Base-by-base conservation (phyloP, 805 yeast species). In the Candida broadrunensis region DNA sequence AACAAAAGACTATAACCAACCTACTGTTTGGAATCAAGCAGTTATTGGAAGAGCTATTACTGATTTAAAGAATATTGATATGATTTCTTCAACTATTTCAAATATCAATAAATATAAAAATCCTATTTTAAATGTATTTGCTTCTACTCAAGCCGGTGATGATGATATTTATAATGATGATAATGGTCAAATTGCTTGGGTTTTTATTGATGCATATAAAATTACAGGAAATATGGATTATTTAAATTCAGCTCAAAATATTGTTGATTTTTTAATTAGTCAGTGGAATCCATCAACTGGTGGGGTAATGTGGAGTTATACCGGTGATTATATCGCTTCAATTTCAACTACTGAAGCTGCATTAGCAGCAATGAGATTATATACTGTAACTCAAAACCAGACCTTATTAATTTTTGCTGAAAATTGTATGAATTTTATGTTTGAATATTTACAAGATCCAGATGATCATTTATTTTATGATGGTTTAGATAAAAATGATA, bases 311-410 rank as follows among this genome's bases (percentile, higher is more conserved):
- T 60, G 65, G 65, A 40, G 48, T 15, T 50, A 50, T 31, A 39
- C 49, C 3, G 42, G 38, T 9, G 44, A 42, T n/a, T 60, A 60
- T 34, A 45, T 58, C 18, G 60, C 65, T 8, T 56, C 65, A 13
- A 60, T 60, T 29, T 58, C 64, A 5, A 55, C 61, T 7, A 47
- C 51, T 12, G 65, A 60, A 42, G 55, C 58, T 1, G 63, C 60
- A 4, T 47, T 60, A 24, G 61, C 62, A 8, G 60, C 64, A 3
- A 44, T 53, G 11, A 43, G 48, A 33, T 30, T 59, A 5, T 55
- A 52, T 40, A 46, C 42, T 29, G 29, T 46, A 16, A 50, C 45
- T n/a, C 26, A 44, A 3, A 51, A 56, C 31, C 21, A 27, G 4
- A 38, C 33, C 7, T 44, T 48, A 21, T 19, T 56, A 7, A 25